Conservation (phyloP, 345 rosid genomes). For the Sonneratia alba region DNA sequence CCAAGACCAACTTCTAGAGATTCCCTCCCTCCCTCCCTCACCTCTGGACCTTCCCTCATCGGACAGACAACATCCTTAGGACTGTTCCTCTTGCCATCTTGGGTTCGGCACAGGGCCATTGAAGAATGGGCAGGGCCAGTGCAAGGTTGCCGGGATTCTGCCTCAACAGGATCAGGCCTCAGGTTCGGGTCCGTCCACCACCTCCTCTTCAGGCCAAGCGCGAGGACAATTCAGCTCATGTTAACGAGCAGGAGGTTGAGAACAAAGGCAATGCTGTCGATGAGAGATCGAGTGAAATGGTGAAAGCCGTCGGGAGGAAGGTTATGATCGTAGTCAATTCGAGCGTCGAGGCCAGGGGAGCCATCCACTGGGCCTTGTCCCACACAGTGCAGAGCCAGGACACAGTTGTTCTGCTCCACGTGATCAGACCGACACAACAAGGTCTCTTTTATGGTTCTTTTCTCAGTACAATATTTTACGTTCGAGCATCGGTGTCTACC, state of each 20-base stretch:
- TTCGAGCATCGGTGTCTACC: background rate
- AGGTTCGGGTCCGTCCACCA: slow-evolving; percentile 61
- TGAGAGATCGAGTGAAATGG: slow-evolving; percentile 15
- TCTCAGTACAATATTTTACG: too few species aligned
- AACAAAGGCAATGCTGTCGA: slow-evolving; percentile 9
- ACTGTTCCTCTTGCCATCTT: background rate
- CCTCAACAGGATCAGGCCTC: slow-evolving; percentile 70
- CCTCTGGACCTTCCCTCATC: background rate
- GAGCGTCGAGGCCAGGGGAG: slow-evolving; percentile 64
- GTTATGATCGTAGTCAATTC: slow-evolving; percentile 82
- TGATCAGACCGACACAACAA: slow-evolving; percentile 44
- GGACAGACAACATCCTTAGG: background rate
- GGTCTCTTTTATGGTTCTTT: slow-evolving; percentile 17
- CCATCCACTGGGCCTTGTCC: slow-evolving; percentile 84
- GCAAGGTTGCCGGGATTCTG: slow-evolving; percentile 61
- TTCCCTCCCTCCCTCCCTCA: background rate
- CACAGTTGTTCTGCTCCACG: slow-evolving; percentile 55
- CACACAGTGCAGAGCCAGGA: slow-evolving; percentile 77
- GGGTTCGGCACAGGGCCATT: too few species aligned
- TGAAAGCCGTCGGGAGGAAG: slow-evolving; percentile 40
- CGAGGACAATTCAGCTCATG: slow-evolving; percentile 2
- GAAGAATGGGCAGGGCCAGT: slow-evolving; percentile 37
- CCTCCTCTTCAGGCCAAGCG: slow-evolving; percentile 44
- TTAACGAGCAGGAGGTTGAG: slow-evolving; percentile 11
- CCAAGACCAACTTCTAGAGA: slow-evolving; percentile 20